A percentile compares a stretch with the other conserved stretches of the same genome.
Evolutionary conservation across 2,329 filamentous ascomycete genomes (phyloP).

Genomic region (Penicillium brasilianum): DNA sequence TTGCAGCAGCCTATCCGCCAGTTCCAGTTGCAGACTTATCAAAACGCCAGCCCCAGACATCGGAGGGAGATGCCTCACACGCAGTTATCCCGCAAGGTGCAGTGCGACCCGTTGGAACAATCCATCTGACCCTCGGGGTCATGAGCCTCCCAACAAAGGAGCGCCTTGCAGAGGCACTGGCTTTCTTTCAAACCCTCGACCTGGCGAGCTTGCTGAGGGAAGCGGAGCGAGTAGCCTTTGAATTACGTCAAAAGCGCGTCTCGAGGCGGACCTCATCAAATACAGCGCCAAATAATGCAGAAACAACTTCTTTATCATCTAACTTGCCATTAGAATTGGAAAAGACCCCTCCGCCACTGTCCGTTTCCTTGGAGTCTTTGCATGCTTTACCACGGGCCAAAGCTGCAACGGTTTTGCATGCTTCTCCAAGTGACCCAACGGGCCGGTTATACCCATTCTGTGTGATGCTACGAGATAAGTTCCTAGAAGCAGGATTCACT

Average conservation of each 20-base stretch:
- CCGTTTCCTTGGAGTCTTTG: conserved; percentile 50
- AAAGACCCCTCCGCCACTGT: conserved; percentile 37
- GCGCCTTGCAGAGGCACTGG: conserved; percentile 53
- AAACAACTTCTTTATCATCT: neutral
- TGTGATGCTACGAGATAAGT: conserved; percentile 46
- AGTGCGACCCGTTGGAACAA: conserved; percentile 74
- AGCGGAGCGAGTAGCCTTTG: conserved; percentile 37
- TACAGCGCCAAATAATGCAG: neutral
- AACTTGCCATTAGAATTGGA: too few relatives aligned
- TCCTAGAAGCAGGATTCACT: conserved; percentile 52
- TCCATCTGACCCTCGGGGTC: conserved; percentile 86
- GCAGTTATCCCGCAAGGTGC: conserved; percentile 66
- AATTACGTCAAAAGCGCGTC: conserved; percentile 3
- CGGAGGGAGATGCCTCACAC: conserved; percentile 41
- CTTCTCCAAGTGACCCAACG: conserved; percentile 46
- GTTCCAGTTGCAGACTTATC: neutral
- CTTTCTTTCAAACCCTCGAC: conserved; percentile 54
- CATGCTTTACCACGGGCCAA: conserved; percentile 45
- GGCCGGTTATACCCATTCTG: conserved; percentile 50
- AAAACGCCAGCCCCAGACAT: neutral
- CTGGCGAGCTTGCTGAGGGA: conserved; percentile 45
- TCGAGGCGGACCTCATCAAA: neutral
- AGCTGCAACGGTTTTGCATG: conserved; percentile 48
- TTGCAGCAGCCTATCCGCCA: conserved; percentile 52
- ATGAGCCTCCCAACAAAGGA: conserved; percentile 70